Base-by-base conservation (phyloP, 768 basidiomycete species). In the Rhizopogon sp. region DNA sequence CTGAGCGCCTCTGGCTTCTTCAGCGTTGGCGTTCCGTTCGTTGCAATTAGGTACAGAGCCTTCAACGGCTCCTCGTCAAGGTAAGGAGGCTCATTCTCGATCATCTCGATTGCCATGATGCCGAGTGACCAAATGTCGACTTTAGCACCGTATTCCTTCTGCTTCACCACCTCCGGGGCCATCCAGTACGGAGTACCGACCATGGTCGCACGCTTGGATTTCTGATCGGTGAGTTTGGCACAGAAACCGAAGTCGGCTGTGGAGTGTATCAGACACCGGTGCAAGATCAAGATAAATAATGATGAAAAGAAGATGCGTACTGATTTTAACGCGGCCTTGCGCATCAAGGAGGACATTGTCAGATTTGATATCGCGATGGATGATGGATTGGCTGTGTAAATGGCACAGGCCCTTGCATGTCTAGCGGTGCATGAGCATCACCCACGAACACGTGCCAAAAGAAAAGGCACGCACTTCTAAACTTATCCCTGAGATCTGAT, bases 21-120 rank as follows among this genome's bases (percentile, higher is more conserved):
- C 68, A 99, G 69, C 56, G 97, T 98, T 53, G 97, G 97, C 16
- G 97, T 98, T 11, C 97, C 97, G 66, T 98, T 98, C 42, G 96
- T 99, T 37, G 96, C 97, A 63, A 98, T 97, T 57, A 97, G 74
- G 70, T 98, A 97, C 44, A 98, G 73, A 17, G 95, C 94, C 74
- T 95, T 92, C 56, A 96, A 76, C 0, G 94, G 94, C 64, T 98
- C 94, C 67, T 98, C 94, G 60, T 96, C 93, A 40, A 98, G 77
- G 69, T 97, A 96, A 6, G 94, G 94, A 2, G 94, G 94, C 71
- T 97, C 94, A 64, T 93, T 94, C 71, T 98, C 94, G 59, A 98
- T 95, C 95, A 98, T 98, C 78, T 98, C 93, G 57, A 98, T 98
- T 5, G 93, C 93, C 93, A 97, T 95, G 72, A 98, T 97, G 5